Evolutionary conservation across 2,329 filamentous ascomycete species (phyloP), one percentile per base, ranked within the genome.

Genomic region (Neurospora sp.): DNA sequence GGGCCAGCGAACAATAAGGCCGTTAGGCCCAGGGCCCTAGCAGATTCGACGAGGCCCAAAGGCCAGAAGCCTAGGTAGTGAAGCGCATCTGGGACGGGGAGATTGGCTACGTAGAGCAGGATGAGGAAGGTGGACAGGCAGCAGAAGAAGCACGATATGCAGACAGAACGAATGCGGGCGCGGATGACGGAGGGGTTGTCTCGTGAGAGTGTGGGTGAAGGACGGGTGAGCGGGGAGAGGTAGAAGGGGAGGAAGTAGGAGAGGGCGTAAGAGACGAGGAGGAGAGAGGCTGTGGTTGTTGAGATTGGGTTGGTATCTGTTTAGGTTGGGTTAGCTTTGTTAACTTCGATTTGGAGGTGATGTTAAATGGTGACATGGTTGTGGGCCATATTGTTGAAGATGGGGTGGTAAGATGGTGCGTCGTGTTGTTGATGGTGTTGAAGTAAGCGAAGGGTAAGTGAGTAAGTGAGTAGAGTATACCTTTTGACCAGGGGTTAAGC

Each of bases 221-320:
- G 93, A 68, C 94, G 88, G 5, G 95, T 96, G 23, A 88, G 86
- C 4, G 88, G 80, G 23, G 91, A 96, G 73, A 95, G 84, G 83
- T 99, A 97, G 80, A 98, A 93, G 33, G 96, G 95, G 3, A 92
- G 83, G 75, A 99, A 92, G 82, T 98, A 99, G 82, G 93, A 82
- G 75, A 93, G 80, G n/a, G 93, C 97, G 81, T 96, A 97, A 72
- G 89, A 80, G 72, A 94, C 82, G 23, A 74, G 67, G 36, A 75
- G 67, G 37, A 72, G 23, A 41, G 67, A 74, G 72, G 82, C 82
- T 37, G 78, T 78, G 66, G 71, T 71, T 39, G 79, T 80, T 69
- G 77, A 81, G 75, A 82, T 81, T 71, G 81, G 78, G 65, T 71
- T 70, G 39, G 79, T 80, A 70, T 62, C 77, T 81, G 76, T 83